phyloP scores from a whole-genome alignment of 2,329 filamentous ascomycete genomes.

The Colletotrichum tabaci region DNA sequence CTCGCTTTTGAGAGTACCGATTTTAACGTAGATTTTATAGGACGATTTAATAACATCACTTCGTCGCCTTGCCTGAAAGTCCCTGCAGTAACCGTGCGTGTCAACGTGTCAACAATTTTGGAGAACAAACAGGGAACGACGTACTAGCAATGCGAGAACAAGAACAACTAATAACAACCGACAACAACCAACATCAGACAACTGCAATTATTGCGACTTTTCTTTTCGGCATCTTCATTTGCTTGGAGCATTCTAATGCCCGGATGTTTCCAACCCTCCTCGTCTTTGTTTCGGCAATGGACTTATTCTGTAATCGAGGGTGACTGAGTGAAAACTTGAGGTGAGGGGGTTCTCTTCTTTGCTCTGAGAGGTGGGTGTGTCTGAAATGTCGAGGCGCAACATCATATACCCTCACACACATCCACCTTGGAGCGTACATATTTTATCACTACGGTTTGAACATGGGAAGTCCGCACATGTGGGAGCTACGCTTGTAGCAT shows the following conservation, averaged over 20 bases:
- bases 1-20: conserved; percentile 37
- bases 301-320: neutral
- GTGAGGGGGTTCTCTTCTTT: neutral
- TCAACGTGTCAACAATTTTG: neutral
- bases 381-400: neutral
- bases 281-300: neutral
- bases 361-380: neutral
- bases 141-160: neutral
- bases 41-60: conserved; percentile 40
- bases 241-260: no score
- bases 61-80: conserved; percentile 25
- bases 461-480: neutral
- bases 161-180: neutral
- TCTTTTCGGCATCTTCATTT: neutral
- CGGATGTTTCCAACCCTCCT: neutral
- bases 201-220: neutral
- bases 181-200: neutral
- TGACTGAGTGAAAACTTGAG: neutral
- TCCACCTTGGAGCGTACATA: neutral
- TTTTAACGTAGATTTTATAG: conserved; percentile 39
- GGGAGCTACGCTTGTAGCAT: neutral
- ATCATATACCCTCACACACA: conserved; percentile 3
- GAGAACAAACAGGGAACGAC: neutral
- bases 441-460: neutral
- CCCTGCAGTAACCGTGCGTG: conserved; percentile 14